phyloP scores from a whole-genome alignment of 148 eudicot species.

The Limonium bicolor region DNA sequence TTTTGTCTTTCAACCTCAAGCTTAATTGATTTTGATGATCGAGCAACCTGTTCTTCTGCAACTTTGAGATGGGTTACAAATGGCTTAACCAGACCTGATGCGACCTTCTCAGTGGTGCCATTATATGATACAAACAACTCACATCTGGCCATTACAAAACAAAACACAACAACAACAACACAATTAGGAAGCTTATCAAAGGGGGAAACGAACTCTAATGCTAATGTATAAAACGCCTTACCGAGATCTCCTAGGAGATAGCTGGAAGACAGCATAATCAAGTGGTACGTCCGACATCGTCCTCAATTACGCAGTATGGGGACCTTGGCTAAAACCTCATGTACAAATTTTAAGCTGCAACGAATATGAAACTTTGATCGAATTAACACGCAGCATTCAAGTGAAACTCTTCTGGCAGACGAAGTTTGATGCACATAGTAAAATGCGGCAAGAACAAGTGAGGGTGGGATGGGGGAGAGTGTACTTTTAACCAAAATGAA shows the following conservation, averaged over 20 bases:
- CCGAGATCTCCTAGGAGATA: constrained; percentile 75
- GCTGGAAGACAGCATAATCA: constrained; percentile 78
- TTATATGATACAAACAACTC: constrained; percentile 76
- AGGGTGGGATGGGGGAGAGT: no score
- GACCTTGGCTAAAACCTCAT: no score
- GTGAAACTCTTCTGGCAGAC: no score
- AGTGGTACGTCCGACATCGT: constrained; percentile 65
- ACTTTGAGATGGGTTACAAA: constrained; percentile 64
- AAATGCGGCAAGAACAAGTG: no score
- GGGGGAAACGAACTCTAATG: not conserved
- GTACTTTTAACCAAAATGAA: no score
- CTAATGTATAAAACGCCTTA: constrained; percentile 10
- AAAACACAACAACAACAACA: constrained; percentile 2
- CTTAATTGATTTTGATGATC: constrained; percentile 50
- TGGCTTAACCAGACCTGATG: constrained; percentile 81
- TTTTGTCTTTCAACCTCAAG: constrained; percentile 52
- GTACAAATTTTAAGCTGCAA: no score
- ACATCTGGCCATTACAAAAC: constrained; percentile 35
- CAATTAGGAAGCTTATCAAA: not conserved
- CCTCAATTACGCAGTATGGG: constrained; percentile 16
- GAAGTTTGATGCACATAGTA: no score
- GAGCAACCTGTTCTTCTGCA: constrained; percentile 78
- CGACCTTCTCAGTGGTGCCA: constrained; percentile 74
- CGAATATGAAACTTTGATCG: no score
- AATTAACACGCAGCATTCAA: no score